Conservation (phyloP, 192 early-diverging fungal species). For the Gamsiella multidivaricata region DNA sequence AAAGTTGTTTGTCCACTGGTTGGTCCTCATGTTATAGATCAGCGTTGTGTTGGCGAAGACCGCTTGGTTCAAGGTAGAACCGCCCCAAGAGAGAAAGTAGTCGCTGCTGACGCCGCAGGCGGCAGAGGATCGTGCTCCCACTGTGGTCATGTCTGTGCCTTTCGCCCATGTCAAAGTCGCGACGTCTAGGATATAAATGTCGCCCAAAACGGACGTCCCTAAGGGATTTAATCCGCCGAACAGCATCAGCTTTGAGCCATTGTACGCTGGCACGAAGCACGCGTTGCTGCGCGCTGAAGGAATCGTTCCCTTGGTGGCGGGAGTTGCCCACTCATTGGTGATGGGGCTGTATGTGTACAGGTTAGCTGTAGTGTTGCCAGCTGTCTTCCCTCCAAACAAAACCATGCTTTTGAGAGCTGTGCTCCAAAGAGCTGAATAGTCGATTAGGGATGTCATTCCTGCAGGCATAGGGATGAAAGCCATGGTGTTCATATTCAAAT, state of each 20-base stretch:
- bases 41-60: not conserved
- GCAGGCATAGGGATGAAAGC: not conserved
- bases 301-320: not conserved
- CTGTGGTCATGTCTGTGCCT: not conserved
- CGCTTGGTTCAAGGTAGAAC: not conserved
- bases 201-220: not conserved
- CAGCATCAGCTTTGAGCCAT: conserved; percentile 3
- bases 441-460: not conserved
- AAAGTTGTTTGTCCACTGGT: not conserved
- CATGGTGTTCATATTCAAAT: not conserved
- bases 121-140: not conserved
- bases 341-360: not conserved
- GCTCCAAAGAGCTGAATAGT: not conserved
- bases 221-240: not conserved
- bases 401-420: not conserved
- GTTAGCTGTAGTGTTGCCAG: not conserved
- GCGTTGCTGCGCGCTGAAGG: not conserved
- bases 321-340: not conserved
- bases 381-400: not conserved
- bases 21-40: not conserved
- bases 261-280: not conserved
- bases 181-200: conserved; percentile 13
- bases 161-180: not conserved
- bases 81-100: conserved; percentile 19
- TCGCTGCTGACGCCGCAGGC: conserved; percentile 1